Conservation (phyloP, 2,329 filamentous ascomycete species). For the Claviceps sp. region DNA sequence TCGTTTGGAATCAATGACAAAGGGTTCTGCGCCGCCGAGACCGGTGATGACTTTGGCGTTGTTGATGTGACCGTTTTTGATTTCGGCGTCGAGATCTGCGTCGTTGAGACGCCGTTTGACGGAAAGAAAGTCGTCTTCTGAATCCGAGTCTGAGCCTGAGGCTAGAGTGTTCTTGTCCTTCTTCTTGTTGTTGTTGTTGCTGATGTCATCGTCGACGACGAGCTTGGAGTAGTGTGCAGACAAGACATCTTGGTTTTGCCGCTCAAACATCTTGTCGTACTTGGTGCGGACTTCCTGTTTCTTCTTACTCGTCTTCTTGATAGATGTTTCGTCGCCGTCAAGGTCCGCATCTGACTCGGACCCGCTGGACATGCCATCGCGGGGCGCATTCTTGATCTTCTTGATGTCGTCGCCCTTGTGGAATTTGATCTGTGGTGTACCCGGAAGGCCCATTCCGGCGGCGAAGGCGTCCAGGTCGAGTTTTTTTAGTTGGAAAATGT, state of each 20-base stretch:
- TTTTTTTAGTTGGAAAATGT: slow-evolving; percentile 72
- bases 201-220: slow-evolving; percentile 48
- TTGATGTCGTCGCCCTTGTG: slow-evolving; percentile 82
- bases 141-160: slow-evolving; percentile 1
- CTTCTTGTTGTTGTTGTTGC: slow-evolving; percentile 27
- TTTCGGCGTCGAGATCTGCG: slow-evolving; percentile 44
- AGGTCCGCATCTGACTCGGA: slow-evolving; percentile 44
- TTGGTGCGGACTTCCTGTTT: slow-evolving; percentile 75
- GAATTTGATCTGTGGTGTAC: slow-evolving; percentile 86
- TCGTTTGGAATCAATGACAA: slow-evolving; percentile 86
- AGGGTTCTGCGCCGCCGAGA: slow-evolving; percentile 55
- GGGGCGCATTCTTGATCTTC: slow-evolving; percentile 71
- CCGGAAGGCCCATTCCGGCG: slow-evolving; percentile 72
- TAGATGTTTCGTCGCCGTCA: slow-evolving; percentile 16
- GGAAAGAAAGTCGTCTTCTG: slow-evolving; percentile 59
- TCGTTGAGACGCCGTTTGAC: slow-evolving; percentile 79
- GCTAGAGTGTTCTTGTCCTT: slow-evolving; percentile 44
- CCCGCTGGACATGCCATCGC: slow-evolving; percentile 50
- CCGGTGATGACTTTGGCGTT: slow-evolving; percentile 49
- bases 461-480: slow-evolving; percentile 80
- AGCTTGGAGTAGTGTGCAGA: slow-evolving; percentile 90
- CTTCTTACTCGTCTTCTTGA: slow-evolving; percentile 47
- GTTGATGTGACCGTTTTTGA: slow-evolving; percentile 27
- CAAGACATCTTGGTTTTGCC: slow-evolving; percentile 88
- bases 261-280: slow-evolving; percentile 95